These are phyloP conservation scores for Ophiosphaerella korrae DNA, from an alignment of 2,329 filamentous ascomycete genomes.

Conservation along the genomic window DNA sequence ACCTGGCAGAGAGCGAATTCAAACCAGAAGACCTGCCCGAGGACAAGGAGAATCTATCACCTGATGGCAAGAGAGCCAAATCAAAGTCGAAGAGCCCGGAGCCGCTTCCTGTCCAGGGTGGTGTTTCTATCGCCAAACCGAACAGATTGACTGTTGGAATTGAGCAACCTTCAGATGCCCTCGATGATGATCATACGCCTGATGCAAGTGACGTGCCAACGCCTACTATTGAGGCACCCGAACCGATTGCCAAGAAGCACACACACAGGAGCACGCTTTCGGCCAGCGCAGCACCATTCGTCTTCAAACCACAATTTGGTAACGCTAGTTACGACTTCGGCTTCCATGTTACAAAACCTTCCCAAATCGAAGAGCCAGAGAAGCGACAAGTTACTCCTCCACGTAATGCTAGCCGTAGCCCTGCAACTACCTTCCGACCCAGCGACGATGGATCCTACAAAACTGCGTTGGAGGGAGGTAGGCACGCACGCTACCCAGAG, in stretches of 20 bases:
- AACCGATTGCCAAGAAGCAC: slow-evolving; percentile 32
- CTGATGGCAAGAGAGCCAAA: slow-evolving; percentile 23
- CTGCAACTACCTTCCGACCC: slow-evolving; percentile 47
- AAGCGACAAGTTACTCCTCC: slow-evolving; percentile 23
- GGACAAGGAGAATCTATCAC: slow-evolving; percentile 47
- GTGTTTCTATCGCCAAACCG: slow-evolving; percentile 9
- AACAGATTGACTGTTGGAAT: slow-evolving; percentile 14
- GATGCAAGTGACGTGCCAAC: slow-evolving; percentile 36
- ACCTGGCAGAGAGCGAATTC: slow-evolving; percentile 24
- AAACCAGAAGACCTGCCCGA: slow-evolving; percentile 32
- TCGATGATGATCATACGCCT: slow-evolving; percentile 27
- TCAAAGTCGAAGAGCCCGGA: slow-evolving; percentile 39
- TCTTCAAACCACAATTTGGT: slow-evolving; percentile 46
- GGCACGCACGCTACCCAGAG: slow-evolving; percentile 41
- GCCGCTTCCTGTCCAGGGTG: slow-evolving; percentile 20
- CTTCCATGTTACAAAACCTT: slow-evolving; percentile 47
- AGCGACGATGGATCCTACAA: slow-evolving; percentile 49
- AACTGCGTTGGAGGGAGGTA: slow-evolving; percentile 43
- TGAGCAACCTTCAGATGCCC: slow-evolving; percentile 22
- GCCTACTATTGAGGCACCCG: slow-evolving; percentile 36
- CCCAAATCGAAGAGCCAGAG: slow-evolving; percentile 32
- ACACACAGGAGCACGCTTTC: slow-evolving; percentile 63
- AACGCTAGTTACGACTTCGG: slow-evolving; percentile 44
- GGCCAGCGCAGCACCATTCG: slow-evolving; percentile 73
- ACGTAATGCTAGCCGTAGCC: slow-evolving; percentile 40